Evolutionary conservation across 306 rosid genomes (phyloP), one percentile per base, ranked within the genome.

Genomic region (Casuarina glauca): DNA sequence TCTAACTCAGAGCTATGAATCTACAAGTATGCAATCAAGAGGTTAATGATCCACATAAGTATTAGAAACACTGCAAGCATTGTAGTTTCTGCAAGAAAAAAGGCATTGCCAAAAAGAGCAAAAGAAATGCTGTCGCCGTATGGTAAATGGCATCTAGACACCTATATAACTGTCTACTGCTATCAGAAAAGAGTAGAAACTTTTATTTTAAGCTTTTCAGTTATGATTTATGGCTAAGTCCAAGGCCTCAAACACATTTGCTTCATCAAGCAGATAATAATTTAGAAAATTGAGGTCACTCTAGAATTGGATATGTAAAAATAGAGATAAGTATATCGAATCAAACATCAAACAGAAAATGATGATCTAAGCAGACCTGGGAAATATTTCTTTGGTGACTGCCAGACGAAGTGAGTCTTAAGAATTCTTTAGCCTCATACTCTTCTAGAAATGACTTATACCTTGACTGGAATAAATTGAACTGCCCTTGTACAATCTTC

Each of bases 401-500:
- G 80, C 78, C 79, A 36, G 83, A 70, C 20, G 80, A 76, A 26
- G 96, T 82, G 76, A 85, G 83, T 69, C 90, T 86, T 85, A 92
- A 69, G 61, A 95, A 81, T 76, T 85, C 91, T 79, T 86, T 86
- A 71, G 90, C 82, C 80, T 92, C 89, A 32, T 76, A 87, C 79
- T 92, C 91, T 81, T 91, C 89, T 61, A 95, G 90, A 88, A 85
- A 85, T 52, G 97, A 97, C 81, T 78, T 89, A 82, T 95, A 93
- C 85, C 87, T 95, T 0, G 86, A 83, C 76, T 70, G 93, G 82
- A 95, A 95, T 70, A 87, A 81, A 77, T 85, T 85, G 84, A 86
- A 89, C 78, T 95, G 97, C 64, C 97, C 97, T 38, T 78, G 69
- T 45, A 93, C 97, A 74, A 95, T 95, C 88, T 92, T 95, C 83